Evolutionary conservation across 768 basidiomycete species (phyloP).

Genomic region (Collybia nuda): DNA sequence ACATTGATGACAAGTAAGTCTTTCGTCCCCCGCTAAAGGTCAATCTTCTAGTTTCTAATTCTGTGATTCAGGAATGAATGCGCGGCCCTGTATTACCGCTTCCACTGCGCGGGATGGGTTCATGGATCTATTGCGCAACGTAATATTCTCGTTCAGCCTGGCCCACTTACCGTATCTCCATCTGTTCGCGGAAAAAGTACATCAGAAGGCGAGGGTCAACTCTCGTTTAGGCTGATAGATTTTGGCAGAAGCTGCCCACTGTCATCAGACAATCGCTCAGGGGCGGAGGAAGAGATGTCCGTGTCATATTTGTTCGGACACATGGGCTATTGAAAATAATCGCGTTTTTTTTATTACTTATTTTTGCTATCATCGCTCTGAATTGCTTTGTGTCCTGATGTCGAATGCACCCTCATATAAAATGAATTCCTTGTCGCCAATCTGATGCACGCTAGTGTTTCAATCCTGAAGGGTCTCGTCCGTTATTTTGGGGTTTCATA

Average conservation of each 20-base stretch:
- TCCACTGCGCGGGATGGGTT: slow-evolving; percentile 29
- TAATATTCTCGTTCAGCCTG: slow-evolving; percentile 33
- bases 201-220: not conserved
- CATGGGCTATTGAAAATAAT: not conserved
- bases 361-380: no score
- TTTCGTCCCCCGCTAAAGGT: no score
- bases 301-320: not conserved
- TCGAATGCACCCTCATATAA: no score
- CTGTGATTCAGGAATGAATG: slow-evolving; percentile 31
- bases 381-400: no score
- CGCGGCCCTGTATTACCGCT: slow-evolving; percentile 27
- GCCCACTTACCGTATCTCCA: slow-evolving; percentile 22
- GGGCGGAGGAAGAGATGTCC: not conserved
- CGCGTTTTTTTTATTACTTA: no score
- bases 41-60: slow-evolving; percentile 26
- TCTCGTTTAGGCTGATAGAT: slow-evolving; percentile 1
- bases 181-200: not conserved
- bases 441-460: no score
- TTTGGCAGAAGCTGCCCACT: not conserved
- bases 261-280: not conserved
- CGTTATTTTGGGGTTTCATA: no score
- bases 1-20: slow-evolving; percentile 12
- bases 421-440: no score
- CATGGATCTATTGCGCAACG: slow-evolving; percentile 31
- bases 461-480: no score